phyloP scores from a whole-genome alignment of 2,329 filamentous ascomycete species.

The Dactylellina sp. region DNA sequence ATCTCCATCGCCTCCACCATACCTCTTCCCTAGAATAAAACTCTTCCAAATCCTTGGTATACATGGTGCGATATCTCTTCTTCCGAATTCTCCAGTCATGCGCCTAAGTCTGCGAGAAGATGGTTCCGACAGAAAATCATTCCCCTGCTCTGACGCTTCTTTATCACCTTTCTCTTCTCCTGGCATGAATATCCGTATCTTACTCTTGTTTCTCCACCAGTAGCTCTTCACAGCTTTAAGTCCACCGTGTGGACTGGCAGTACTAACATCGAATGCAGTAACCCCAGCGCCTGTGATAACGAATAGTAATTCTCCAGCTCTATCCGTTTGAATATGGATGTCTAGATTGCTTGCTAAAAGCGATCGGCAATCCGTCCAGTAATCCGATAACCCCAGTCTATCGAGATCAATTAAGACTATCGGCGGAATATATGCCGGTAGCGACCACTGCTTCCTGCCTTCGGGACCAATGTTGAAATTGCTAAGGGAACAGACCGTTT shows the following conservation, averaged over 20 bases:
- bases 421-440: conserved; percentile 31
- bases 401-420: conserved; percentile 10
- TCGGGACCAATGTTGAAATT: not conserved
- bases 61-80: conserved; percentile 24
- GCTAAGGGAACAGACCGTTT: conserved; percentile 34
- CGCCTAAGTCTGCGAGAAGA: not conserved
- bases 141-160: not conserved
- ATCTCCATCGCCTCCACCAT: conserved; percentile 27
- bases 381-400: conserved; percentile 19
- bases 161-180: conserved; percentile 2
- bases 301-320: conserved; percentile 37
- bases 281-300: conserved; percentile 26
- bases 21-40: conserved; percentile 33
- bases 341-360: conserved; percentile 1
- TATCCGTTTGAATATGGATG: conserved; percentile 37
- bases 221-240: conserved; percentile 24
- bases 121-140: not conserved
- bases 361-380: not conserved
- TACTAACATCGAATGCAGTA: conserved; percentile 40
- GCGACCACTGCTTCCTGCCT: conserved; percentile 10
- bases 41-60: conserved; percentile 42
- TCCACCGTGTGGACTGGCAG: conserved; percentile 12
- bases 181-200: conserved; percentile 29
- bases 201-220: conserved; percentile 24
- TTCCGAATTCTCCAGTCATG: not conserved